phyloP scores from a whole-genome alignment of 805 yeast genomes.

The Candida nitratophila region DNA sequence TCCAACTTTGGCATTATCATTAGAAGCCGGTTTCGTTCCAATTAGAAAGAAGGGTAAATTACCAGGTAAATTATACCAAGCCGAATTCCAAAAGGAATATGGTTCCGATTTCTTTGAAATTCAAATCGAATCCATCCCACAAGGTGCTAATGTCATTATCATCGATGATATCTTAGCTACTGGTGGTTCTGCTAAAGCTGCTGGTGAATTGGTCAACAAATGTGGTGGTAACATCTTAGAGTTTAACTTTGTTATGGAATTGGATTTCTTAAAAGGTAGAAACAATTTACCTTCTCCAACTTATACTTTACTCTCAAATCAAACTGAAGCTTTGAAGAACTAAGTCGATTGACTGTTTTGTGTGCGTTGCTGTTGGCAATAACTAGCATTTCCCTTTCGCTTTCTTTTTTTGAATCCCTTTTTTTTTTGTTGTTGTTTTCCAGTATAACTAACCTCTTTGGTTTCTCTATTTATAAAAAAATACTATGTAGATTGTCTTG shows the following conservation, averaged over 20 bases:
- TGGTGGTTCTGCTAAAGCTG: conserved; percentile 94
- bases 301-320: conserved; percentile 85
- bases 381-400: no score
- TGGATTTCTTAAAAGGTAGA: conserved; percentile 91
- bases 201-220: conserved; percentile 72
- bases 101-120: conserved; percentile 87
- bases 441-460: no score
- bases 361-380: neutral
- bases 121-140: conserved; percentile 74
- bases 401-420: no score
- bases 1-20: conserved; percentile 85
- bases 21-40: conserved; percentile 89
- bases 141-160: conserved; percentile 73
- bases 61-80: conserved; percentile 76
- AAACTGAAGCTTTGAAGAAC: conserved; percentile 42
- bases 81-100: conserved; percentile 82
- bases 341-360: neutral
- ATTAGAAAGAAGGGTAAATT: conserved; percentile 93
- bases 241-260: conserved; percentile 86
- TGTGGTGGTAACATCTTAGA: conserved; percentile 70
- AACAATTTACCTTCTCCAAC: conserved; percentile 79
- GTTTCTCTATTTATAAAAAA: no score
- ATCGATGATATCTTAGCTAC: conserved; percentile 98
- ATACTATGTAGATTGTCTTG: no score
- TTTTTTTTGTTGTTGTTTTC: no score